Percentiles rank a stretch among this genome's conserved stretches.
Evolutionary conservation across 768 basidiomycete species (phyloP).

Genomic region (Thelephora aurantiotincta): DNA sequence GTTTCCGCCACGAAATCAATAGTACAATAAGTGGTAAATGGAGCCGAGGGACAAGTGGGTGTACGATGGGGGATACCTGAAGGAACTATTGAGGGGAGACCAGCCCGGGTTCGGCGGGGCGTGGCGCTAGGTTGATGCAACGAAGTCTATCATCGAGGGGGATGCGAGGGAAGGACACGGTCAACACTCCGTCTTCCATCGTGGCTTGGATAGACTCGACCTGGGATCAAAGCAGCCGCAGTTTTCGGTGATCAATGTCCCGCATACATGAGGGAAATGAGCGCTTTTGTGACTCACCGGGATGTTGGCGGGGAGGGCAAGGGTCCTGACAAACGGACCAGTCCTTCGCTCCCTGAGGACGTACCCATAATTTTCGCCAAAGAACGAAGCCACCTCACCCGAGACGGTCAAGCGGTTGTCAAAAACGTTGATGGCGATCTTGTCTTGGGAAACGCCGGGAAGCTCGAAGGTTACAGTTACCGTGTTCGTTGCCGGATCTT

Average conservation of each 20-base stretch:
- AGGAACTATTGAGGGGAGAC: not conserved
- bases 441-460: conserved; percentile 36
- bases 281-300: conserved; percentile 21
- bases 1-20: not conserved
- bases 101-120: not conserved
- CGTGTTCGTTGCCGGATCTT: conserved; percentile 24
- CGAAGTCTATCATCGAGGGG: conserved; percentile 17
- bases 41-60: not conserved
- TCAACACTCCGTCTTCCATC: conserved; percentile 37
- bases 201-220: conserved; percentile 29
- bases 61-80: not conserved
- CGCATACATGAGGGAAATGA: not conserved
- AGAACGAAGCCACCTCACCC: conserved; percentile 23
- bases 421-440: conserved; percentile 31
- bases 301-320: conserved; percentile 33
- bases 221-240: conserved; percentile 11
- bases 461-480: conserved; percentile 41
- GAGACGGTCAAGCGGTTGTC: conserved; percentile 33
- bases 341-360: conserved; percentile 30
- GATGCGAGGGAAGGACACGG: conserved; percentile 37
- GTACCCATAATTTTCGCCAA: conserved; percentile 21
- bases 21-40: not conserved
- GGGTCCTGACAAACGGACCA: conserved; percentile 33
- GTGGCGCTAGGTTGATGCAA: conserved; percentile 20
- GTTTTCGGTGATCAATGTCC: conserved; percentile 3